Base-by-base conservation (phyloP, 352 stramenopile genomes). In the Aphanomyces invadans region DNA sequence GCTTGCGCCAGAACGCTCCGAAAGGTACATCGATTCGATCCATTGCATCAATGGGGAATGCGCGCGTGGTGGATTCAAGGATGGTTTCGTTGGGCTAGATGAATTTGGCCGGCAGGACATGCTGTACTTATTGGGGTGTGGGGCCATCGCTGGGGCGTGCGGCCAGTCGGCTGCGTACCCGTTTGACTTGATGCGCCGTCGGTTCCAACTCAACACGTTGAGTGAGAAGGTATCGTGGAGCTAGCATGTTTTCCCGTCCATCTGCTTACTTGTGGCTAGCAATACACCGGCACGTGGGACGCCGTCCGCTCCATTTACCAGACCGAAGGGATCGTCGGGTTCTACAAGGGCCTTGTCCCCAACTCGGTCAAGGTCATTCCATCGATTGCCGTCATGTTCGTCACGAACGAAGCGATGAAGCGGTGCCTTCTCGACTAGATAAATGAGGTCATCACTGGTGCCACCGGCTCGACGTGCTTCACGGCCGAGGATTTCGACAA, bases 281-380 rank as follows among this genome's bases (percentile, higher is more conserved):
- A 65, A 60, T 89, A 89, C 67, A 80, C 70, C 1, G 85, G 76
- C 28, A 92, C 79, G 0, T 46, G 88, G 28, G 77, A 77, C 4
- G 78, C 77, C 0, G 67, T 90, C 7, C 71, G 70, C 11, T 68
- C 69, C 17, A 91, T 89, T 39, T 71, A 86, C 36, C 66, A 63
- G 2, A 69, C 77, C 23, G 81, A 91, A 31, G 82, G 80, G 26
- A 63, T 89, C 21, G 68, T 68, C 19, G 84, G 78, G 0, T 76
- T 92, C 39, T 91, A 88, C 73, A 89, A 89, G 65, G 83, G 80
- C 1, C 69, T 90, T 11, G 63, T 74, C 48, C 80, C 82, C 23
- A 92, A 91, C 63, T 87, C 87, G 63, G 76, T 90, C 61, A 92
- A 91, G 71, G 82, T 93, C 61, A 78, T 93, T 65, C 84, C 82